Base-by-base conservation (phyloP, 2,329 filamentous ascomycete genomes). In the Tolypocladium pustulatum region DNA sequence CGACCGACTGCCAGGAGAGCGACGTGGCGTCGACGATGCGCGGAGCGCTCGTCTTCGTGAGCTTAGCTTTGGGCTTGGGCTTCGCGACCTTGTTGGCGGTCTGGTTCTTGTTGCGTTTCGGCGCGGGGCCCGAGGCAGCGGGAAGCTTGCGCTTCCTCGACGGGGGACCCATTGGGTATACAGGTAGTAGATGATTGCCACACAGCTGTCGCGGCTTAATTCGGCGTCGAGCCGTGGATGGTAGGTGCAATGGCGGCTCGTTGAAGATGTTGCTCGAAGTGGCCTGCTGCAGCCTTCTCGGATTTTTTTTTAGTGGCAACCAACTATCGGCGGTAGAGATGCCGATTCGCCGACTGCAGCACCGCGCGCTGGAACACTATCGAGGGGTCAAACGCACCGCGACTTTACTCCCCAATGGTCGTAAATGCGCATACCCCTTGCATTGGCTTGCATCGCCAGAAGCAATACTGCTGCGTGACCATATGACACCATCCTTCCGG, bases 1-100 rank as follows among this genome's bases (percentile, higher is more conserved):
- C 90, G 74, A 97, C 90, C 53, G 93, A 86, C 65, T 81, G 77
- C 84, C 84, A 87, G 69, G 74, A 71, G 51, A 87, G 72, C 1
- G 78, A 73, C 62, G 78, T 72, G 36, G 78, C 72, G 51, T 76
- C 73, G 27, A 82, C 73, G 2, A 75, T 67, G 43, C 62, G 64
- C 49, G 63, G 68, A 25, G 60, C 41, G 56, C 1, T 61, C 54
- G 55, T 61, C 59, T 66, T 64, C 25, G 62, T 61, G 54, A 54
- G 58, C 43, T 62, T 64, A 17, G 62, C 27, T 27, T 58, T 59
- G 46, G 38, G 41, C 55, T 57, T 56, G 40, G 38, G 8, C 34
- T 60, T 56, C 22, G 6, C 38, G 38, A 40, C 17, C 38, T 36
- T n/a, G 37, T 59, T 57, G n/a, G 55, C 17, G 55, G 60, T 37